Evolutionary conservation across 2,329 filamentous ascomycete species (phyloP).

Genomic region (Alternaria longipes): DNA sequence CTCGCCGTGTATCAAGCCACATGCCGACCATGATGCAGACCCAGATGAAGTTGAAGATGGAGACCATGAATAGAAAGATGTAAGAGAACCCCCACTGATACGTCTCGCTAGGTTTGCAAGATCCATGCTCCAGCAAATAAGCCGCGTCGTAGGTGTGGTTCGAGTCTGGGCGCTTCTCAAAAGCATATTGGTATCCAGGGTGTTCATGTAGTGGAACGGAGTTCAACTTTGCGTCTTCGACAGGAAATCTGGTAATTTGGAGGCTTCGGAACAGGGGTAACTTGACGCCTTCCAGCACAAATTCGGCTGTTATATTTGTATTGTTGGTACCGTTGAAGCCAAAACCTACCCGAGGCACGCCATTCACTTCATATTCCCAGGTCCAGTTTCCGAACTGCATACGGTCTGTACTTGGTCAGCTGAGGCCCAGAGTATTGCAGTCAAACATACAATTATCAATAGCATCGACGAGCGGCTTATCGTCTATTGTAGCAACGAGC

Average conservation of each 20-base stretch:
- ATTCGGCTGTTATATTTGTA: not conserved
- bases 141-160: conserved; percentile 23
- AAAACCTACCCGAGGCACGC: not conserved
- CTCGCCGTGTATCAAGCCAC: conserved; percentile 43
- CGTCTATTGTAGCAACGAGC: not conserved
- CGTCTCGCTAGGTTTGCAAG: conserved; percentile 43
- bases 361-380: not conserved
- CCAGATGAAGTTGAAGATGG: conserved; percentile 48
- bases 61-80: conserved; percentile 48
- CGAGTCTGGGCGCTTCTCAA: conserved; percentile 25
- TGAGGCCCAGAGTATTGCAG: not conserved
- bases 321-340: not conserved
- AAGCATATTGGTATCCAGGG: conserved; percentile 5
- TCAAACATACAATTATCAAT: conserved; percentile 29
- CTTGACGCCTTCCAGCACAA: not conserved
- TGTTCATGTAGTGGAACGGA: not conserved
- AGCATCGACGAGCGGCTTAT: conserved; percentile 1
- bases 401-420: not conserved
- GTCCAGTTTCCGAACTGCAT: not conserved
- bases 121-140: conserved; percentile 36
- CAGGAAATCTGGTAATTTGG: not conserved
- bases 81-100: conserved; percentile 51
- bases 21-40: conserved; percentile 44
- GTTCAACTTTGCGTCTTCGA: not conserved
- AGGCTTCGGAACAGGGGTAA: not conserved